Conservation (phyloP, 306 rosid species). For the Parietaria judaica region DNA sequence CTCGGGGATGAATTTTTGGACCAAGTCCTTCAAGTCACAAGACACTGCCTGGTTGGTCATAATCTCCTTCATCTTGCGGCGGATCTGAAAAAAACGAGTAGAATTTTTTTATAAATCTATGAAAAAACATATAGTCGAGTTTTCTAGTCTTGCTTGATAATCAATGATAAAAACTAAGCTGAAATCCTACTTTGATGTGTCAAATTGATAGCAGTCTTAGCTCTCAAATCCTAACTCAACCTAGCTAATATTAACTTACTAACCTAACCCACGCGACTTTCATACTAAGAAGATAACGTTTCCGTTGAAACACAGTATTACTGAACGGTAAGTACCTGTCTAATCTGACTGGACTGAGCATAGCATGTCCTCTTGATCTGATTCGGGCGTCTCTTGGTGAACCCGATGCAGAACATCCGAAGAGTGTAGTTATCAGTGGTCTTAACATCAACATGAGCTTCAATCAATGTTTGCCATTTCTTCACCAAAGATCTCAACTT, state of each 20-base stretch:
- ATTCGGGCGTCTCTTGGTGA: conserved; percentile 67
- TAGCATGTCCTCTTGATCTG: conserved; percentile 97
- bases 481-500: conserved; percentile 83
- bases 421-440: conserved; percentile 72
- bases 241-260: too few species aligned
- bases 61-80: conserved; percentile 88
- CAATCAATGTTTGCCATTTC: conserved; percentile 86
- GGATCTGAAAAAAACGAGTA: conserved; percentile 41
- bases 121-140: neutral
- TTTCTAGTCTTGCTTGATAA: too few species aligned
- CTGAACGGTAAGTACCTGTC: conserved; percentile 38
- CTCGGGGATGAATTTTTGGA: conserved; percentile 81
- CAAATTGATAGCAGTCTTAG: too few species aligned
- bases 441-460: conserved; percentile 92
- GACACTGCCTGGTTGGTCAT: conserved; percentile 72
- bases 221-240: too few species aligned
- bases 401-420: conserved; percentile 94
- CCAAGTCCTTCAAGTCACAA: conserved; percentile 84
- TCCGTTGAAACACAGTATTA: too few species aligned
- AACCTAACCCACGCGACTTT: neutral
- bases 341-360: conserved; percentile 83
- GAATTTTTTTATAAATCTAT: neutral
- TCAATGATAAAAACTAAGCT: neutral
- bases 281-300: neutral
- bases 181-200: too few species aligned